Base-by-base conservation (phyloP, 176 grass and related monocot genomes). In the Phragmites australis region DNA sequence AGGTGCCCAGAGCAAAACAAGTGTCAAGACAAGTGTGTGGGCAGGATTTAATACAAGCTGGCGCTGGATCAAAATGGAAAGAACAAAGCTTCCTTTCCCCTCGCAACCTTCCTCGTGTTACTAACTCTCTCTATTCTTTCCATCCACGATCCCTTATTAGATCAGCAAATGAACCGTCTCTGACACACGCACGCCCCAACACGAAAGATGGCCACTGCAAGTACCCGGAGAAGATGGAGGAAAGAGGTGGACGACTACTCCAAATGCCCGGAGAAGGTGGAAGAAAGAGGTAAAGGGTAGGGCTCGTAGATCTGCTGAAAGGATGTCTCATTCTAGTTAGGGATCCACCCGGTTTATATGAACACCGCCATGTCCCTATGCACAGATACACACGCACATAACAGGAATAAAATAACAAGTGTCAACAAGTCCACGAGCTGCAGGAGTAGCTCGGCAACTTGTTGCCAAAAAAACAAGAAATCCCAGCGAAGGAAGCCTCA, bases 221-320 rank as follows among this genome's bases (percentile, higher is more conserved):
- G 61, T 47, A 59, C 77, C 84, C 88, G 72, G 83, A 78, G 83
- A 82, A 89, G 79, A 60, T 56, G 88, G 82, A 89, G 83, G 81
- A 84, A 84, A 85, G 70, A 75, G 46, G 46, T 0, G 19, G 49
- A 59, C 56, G 54, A 54, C 17, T 74, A 23, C 76, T 65, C 42
- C 59, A 52, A 52, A 60, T 52, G 31, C 60, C 78, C 65, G 65
- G 78, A 81, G 78, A 81, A 81, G 78, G 25, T 63, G 87, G 78
- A 86, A 78, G 87, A 82, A 86, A 89, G 72, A 72, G 57, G 78
- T 22, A 72, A 89, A 66, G 83, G 42, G 55, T 85, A 85, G 77
- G 65, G 46, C 61, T 85, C 45, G 87, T 89, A 89, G 88, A 89
- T 86, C 83, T 72, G 40, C 18, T 18, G 88, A 86, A 72, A 57